phyloP scores from a whole-genome alignment of 2,329 filamentous ascomycete species.

The Aspergillus japonicus region DNA sequence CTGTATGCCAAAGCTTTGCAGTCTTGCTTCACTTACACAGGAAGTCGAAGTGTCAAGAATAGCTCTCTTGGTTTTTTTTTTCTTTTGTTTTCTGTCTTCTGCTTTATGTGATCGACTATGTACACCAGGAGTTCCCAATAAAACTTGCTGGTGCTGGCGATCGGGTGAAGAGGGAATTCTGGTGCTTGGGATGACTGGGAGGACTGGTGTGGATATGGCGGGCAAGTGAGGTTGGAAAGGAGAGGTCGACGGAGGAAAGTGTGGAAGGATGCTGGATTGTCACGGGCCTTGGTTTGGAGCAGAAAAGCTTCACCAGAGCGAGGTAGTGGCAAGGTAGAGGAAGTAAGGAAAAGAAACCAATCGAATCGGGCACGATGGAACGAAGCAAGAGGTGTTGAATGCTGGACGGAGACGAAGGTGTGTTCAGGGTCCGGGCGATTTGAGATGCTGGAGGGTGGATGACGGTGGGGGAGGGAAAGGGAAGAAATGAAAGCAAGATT shows the following conservation, averaged over 20 bases:
- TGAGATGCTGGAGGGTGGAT: slow-evolving; percentile 20
- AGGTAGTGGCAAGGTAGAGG: slow-evolving; percentile 24
- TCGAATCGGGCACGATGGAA: slow-evolving; percentile 25
- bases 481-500: slow-evolving; percentile 21
- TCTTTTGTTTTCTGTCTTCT: slow-evolving; percentile 61
- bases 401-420: slow-evolving; percentile 23
- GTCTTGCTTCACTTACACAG: slow-evolving; percentile 40
- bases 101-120: slow-evolving; percentile 58
- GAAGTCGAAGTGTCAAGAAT: slow-evolving; percentile 46
- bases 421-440: slow-evolving; percentile 23
- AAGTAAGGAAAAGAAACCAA: slow-evolving; percentile 19
- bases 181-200: slow-evolving; percentile 36
- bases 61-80: slow-evolving; percentile 48
- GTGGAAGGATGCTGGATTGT: slow-evolving; percentile 29
- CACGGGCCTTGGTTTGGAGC: slow-evolving; percentile 24
- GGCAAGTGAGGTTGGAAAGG: slow-evolving; percentile 37
- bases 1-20: slow-evolving; percentile 24
- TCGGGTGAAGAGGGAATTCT: slow-evolving; percentile 38
- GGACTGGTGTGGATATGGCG: slow-evolving; percentile 31
- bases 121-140: slow-evolving; percentile 87
- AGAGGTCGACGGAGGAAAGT: slow-evolving; percentile 29
- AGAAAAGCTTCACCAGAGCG: slow-evolving; percentile 20
- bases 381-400: slow-evolving; percentile 21
- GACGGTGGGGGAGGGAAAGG: slow-evolving; percentile 18
- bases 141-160: slow-evolving; percentile 81